Evolutionary conservation across 192 early-diverging fungal genomes (phyloP).

Genomic region (Spizellomyces sp.): DNA sequence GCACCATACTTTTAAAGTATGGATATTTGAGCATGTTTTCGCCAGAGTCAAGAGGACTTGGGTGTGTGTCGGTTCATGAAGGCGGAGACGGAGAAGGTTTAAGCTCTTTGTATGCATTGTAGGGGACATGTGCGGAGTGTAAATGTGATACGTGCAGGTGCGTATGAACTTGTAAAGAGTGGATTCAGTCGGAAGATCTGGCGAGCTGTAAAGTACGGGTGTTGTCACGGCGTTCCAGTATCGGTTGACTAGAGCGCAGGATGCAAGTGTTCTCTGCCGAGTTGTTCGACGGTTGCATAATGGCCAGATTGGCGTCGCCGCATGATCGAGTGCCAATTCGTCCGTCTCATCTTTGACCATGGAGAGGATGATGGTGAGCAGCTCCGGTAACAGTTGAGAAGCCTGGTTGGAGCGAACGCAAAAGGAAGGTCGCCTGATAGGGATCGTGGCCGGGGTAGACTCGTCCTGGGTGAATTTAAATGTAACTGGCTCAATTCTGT

Average conservation of each 20-base stretch:
- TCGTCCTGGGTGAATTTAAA: background rate
- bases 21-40: background rate
- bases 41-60: background rate
- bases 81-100: slow-evolving; percentile 17
- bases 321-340: background rate
- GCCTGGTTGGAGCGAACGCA: background rate
- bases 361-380: slow-evolving; percentile 3
- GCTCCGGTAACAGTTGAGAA: background rate
- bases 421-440: slow-evolving; percentile 2
- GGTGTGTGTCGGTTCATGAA: slow-evolving; percentile 22
- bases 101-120: background rate
- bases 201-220: background rate
- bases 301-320: background rate
- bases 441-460: background rate
- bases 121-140: background rate
- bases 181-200: slow-evolving; percentile 8
- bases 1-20: slow-evolving; percentile 17
- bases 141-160: background rate
- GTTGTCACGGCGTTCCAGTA: slow-evolving; percentile 20
- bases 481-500: background rate
- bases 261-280: slow-evolving; percentile 10
- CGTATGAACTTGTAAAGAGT: slow-evolving; percentile 2
- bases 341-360: background rate
- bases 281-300: background rate
- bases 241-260: slow-evolving; percentile 19